Conservation (phyloP, 2,329 filamentous ascomycete species). For the Arthroderma sp. region DNA sequence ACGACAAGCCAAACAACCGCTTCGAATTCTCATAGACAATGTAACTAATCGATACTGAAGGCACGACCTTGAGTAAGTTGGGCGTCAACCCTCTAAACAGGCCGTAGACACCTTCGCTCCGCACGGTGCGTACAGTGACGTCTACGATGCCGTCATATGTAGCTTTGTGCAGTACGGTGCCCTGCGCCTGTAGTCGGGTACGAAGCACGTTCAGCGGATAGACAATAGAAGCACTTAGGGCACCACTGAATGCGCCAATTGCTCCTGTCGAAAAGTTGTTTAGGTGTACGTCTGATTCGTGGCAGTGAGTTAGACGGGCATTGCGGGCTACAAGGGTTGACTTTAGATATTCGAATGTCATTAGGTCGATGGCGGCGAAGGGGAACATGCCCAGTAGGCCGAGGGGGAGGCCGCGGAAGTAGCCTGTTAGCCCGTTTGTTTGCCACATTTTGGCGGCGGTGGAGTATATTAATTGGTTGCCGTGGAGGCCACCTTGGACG, state of each 20-base stretch:
- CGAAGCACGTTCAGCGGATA: conserved; percentile 91
- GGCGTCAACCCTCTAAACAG: conserved; percentile 92
- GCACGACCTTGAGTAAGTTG: conserved; percentile 90
- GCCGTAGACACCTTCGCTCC: conserved; percentile 70
- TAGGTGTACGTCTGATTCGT: conserved; percentile 70
- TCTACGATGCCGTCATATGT: conserved; percentile 88
- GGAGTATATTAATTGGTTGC: conserved; percentile 67
- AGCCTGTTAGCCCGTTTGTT: conserved; percentile 59
- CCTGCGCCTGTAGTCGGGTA: conserved; percentile 85
- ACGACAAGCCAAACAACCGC: conserved; percentile 47
- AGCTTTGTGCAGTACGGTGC: conserved; percentile 77
- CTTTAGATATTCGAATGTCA: conserved; percentile 90
- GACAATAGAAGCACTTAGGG: conserved; percentile 82
- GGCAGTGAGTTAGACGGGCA: conserved; percentile 54
- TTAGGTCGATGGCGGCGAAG: conserved; percentile 92
- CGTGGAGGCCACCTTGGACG: conserved; percentile 69
- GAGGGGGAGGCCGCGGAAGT: conserved; percentile 88
- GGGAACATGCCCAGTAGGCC: conserved; percentile 94
- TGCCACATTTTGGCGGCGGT: conserved; percentile 81
- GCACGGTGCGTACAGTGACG: conserved; percentile 70
- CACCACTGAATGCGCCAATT: conserved; percentile 83
- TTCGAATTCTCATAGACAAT: conserved; percentile 89
- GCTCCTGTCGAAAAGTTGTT: conserved; percentile 74
- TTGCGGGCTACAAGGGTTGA: conserved; percentile 57
- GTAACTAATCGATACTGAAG: conserved; percentile 89